These are phyloP conservation scores for Podospora pseudocomata DNA, from an alignment of 495 filamentous ascomycete species.

Conservation along the genomic window DNA sequence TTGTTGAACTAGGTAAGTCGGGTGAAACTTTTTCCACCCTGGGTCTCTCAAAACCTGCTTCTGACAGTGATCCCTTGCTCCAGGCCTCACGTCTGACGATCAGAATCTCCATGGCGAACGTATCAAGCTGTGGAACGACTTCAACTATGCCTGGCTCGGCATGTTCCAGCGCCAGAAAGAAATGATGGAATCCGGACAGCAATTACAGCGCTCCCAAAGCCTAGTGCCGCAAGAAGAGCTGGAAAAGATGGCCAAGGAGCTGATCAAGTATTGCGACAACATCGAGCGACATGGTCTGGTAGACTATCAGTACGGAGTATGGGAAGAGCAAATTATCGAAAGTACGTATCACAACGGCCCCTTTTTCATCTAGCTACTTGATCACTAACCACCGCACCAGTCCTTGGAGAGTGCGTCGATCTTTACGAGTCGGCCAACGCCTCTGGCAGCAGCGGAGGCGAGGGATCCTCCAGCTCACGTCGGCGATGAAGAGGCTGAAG, in stretches of 20 bases:
- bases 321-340: conserved; percentile 87
- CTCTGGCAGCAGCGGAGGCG: conserved; percentile 24
- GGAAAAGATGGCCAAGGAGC: conserved; percentile 73
- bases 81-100: conserved; percentile 62
- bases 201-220: conserved; percentile 57
- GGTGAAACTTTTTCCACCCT: conserved; percentile 22
- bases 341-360: conserved; percentile 51
- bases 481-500: conserved; percentile 15
- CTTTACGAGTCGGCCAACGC: conserved; percentile 45
- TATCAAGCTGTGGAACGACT: conserved; percentile 85
- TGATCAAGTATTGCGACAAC: conserved; percentile 77
- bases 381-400: conserved; percentile 36
- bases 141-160: conserved; percentile 91
- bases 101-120: conserved; percentile 64
- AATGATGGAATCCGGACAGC: conserved; percentile 59
- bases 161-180: conserved; percentile 85
- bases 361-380: not conserved
- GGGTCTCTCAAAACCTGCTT: not conserved
- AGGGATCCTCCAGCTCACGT: conserved; percentile 16
- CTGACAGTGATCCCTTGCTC: conserved; percentile 17
- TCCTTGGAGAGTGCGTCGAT: conserved; percentile 64
- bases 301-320: conserved; percentile 95
- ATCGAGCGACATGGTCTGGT: conserved; percentile 87
- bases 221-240: conserved; percentile 66
- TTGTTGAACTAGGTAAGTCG: conserved; percentile 75